phyloP scores from a whole-genome alignment of 805 yeast genomes.

The Metschnikowia sp. region DNA sequence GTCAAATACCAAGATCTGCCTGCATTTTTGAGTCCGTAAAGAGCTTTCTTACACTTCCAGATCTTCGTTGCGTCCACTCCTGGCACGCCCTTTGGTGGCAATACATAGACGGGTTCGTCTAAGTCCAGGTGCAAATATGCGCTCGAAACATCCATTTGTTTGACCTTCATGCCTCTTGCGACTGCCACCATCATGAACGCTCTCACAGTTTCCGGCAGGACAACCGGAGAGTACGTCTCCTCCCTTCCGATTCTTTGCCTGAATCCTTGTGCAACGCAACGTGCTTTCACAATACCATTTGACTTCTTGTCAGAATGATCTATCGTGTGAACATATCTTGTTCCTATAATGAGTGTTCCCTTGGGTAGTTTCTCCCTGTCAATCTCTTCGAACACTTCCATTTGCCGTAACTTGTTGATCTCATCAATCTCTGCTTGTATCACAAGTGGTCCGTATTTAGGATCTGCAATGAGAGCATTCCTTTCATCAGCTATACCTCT shows the following conservation, averaged over 20 bases:
- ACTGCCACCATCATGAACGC: background rate
- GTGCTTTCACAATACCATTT: slow-evolving; percentile 1
- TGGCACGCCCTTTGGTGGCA: background rate
- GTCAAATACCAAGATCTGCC: slow-evolving; percentile 1
- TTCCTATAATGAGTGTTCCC: background rate
- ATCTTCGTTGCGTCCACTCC: background rate
- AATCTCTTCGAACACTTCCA: slow-evolving; percentile 4
- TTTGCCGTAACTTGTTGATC: background rate
- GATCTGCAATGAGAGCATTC: too few species aligned
- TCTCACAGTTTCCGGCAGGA: background rate
- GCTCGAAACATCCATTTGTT: slow-evolving; percentile 2
- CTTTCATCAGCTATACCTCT: too few species aligned
- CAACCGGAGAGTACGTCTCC: slow-evolving; percentile 5
- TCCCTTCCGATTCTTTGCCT: background rate
- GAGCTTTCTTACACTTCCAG: slow-evolving; percentile 1
- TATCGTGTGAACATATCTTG: slow-evolving; percentile 2
- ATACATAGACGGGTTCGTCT: background rate
- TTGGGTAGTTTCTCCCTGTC: background rate
- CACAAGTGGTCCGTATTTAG: too few species aligned
- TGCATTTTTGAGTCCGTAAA: slow-evolving; percentile 1
- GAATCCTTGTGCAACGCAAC: slow-evolving; percentile 1
- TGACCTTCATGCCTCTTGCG: background rate
- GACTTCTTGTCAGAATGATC: slow-evolving; percentile 1
- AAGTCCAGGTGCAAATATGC: slow-evolving; percentile 3
- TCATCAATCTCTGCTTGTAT: slow-evolving; percentile 1